Conservation (phyloP, 2,329 filamentous ascomycete genomes). For the Exophiala phaeomuriformis region DNA sequence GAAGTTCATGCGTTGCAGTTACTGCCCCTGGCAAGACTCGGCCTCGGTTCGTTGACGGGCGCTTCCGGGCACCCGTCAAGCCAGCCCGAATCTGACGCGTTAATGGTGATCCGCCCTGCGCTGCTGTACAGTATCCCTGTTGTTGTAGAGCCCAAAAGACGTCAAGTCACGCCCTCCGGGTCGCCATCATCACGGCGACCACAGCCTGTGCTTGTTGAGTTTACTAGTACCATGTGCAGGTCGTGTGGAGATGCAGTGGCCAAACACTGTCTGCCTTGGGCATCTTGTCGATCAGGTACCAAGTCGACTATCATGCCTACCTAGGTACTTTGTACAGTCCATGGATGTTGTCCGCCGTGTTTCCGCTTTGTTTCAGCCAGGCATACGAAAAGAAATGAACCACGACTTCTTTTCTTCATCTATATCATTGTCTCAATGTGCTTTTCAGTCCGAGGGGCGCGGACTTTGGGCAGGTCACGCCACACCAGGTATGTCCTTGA, state of each 20-base stretch:
- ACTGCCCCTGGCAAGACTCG: too few species aligned
- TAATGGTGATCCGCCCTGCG: too few species aligned
- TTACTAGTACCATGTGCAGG: too few species aligned
- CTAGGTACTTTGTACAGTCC: too few species aligned
- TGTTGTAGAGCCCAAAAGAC: not conserved
- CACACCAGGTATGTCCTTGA: constrained; percentile 8
- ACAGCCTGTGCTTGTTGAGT: not conserved
- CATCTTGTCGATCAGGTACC: not conserved
- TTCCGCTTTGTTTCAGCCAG: not conserved
- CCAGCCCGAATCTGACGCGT: not conserved
- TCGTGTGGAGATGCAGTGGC: not conserved
- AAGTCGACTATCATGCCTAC: too few species aligned
- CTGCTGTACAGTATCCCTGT: too few species aligned
- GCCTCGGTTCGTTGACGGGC: not conserved
- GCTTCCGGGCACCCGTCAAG: not conserved
- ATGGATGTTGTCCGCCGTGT: not conserved
- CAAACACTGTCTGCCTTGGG: not conserved
- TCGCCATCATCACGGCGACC: not conserved
- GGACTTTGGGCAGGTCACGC: not conserved
- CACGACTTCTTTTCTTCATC: constrained; percentile 15
- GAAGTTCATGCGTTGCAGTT: too few species aligned
- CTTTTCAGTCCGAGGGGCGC: not conserved
- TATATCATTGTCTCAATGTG: constrained; percentile 9
- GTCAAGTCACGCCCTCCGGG: too few species aligned
- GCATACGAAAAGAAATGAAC: not conserved